Evolutionary conservation across 805 yeast species (phyloP).

Genomic region (Grigorovia transvaalensis): DNA sequence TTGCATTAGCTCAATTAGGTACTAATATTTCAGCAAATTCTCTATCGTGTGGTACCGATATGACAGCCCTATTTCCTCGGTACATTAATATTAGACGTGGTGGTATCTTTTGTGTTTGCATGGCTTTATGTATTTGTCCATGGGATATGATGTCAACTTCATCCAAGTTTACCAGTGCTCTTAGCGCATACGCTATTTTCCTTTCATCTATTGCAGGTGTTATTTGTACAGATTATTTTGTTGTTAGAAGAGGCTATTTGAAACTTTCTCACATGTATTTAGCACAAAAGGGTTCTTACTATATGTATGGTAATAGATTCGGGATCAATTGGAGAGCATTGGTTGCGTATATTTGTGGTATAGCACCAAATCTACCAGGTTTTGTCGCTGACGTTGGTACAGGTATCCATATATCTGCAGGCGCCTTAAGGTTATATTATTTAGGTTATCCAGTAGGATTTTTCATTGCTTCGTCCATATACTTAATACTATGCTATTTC

Average conservation of each 20-base stretch:
- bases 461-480: constrained; percentile 43
- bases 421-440: constrained; percentile 61
- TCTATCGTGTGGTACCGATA: constrained; percentile 50
- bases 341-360: constrained; percentile 43
- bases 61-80: constrained; percentile 46
- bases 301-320: constrained; percentile 42
- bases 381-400: constrained; percentile 46
- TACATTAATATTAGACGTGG: constrained; percentile 53
- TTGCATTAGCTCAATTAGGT: constrained; percentile 66
- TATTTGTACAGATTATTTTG: constrained; percentile 43
- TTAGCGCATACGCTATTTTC: constrained; percentile 71
- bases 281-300: constrained; percentile 27
- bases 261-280: constrained; percentile 53
- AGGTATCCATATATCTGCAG: constrained; percentile 48
- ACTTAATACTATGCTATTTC: constrained; percentile 40
- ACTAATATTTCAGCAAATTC: constrained; percentile 63
- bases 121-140: constrained; percentile 65
- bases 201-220: constrained; percentile 72
- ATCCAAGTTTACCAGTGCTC: constrained; percentile 59
- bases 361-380: constrained; percentile 33
- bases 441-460: constrained; percentile 73
- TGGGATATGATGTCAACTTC: constrained; percentile 63
- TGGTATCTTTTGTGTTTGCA: constrained; percentile 52
- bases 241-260: constrained; percentile 60
- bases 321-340: constrained; percentile 77